These are phyloP conservation scores for Lentinula lateritia DNA, from an alignment of 768 basidiomycete species.

Conservation along the genomic window DNA sequence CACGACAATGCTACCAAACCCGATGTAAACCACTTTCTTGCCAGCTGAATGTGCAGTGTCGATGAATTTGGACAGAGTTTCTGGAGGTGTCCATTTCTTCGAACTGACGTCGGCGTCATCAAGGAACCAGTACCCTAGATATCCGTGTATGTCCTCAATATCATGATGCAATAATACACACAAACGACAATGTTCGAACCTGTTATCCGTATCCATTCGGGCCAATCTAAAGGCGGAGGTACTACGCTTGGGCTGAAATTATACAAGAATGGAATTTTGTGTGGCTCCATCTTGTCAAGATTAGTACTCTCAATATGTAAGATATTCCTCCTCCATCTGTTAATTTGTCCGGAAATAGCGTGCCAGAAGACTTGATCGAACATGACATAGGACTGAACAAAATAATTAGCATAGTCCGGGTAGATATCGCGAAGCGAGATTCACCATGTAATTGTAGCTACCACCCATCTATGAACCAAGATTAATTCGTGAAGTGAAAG, in stretches of 20 bases:
- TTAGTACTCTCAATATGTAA: conserved; percentile 76
- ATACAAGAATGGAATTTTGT: conserved; percentile 97
- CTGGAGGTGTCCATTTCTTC: conserved; percentile 86
- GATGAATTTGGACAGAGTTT: conserved; percentile 78
- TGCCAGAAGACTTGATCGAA: conserved; percentile 99
- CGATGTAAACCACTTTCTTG: conserved; percentile 95
- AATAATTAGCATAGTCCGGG: background rate
- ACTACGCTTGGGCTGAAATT: conserved; percentile 92
- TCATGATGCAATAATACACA: background rate
- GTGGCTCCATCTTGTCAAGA: conserved; percentile 93
- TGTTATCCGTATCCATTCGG: conserved; percentile 95
- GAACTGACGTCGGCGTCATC: conserved; percentile 86
- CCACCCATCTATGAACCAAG: conserved; percentile 75
- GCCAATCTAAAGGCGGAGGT: conserved; percentile 95
- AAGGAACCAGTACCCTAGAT: conserved; percentile 92
- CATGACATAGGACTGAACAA: conserved; percentile 79
- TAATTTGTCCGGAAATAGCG: conserved; percentile 89
- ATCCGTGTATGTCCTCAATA: background rate
- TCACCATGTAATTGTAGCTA: conserved; percentile 96
- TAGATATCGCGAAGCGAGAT: conserved; percentile 10
- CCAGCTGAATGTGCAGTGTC: conserved; percentile 63
- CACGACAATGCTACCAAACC: conserved; percentile 96
- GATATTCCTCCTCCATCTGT: conserved; percentile 82
- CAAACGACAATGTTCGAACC: conserved; percentile 35
- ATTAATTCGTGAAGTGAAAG: conserved; percentile 7